These are phyloP conservation scores for Saccharomyces kudriavzevii DNA, from an alignment of 805 yeast species.

Conservation along the genomic window DNA sequence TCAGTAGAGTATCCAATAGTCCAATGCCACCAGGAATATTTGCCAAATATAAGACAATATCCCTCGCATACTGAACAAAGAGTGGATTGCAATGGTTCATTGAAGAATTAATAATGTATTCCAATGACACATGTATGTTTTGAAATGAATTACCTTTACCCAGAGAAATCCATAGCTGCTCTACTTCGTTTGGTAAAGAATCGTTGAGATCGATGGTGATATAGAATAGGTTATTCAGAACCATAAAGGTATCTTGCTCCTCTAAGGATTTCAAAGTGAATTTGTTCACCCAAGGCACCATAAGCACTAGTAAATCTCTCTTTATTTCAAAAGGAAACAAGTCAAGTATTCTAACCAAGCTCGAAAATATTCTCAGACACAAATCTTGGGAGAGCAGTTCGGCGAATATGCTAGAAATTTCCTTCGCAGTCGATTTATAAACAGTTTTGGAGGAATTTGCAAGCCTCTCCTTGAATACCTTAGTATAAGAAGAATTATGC, in stretches of 20 bases:
- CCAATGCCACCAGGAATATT: slow-evolving; percentile 44
- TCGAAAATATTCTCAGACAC: slow-evolving; percentile 60
- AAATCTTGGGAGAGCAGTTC: slow-evolving; percentile 46
- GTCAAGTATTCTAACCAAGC: slow-evolving; percentile 59
- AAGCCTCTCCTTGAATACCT: slow-evolving; percentile 59
- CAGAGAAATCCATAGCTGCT: slow-evolving; percentile 92
- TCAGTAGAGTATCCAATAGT: slow-evolving; percentile 53
- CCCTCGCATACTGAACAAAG: slow-evolving; percentile 73
- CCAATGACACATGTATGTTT: slow-evolving; percentile 67
- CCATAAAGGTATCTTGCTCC: slow-evolving; percentile 53
- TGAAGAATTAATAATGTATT: slow-evolving; percentile 60
- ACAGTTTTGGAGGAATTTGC: slow-evolving; percentile 73
- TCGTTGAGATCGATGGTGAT: slow-evolving; percentile 74
- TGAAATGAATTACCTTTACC: slow-evolving; percentile 60
- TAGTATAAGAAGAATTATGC: slow-evolving; percentile 46
- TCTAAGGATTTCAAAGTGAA: slow-evolving; percentile 52
- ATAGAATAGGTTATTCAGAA: slow-evolving; percentile 70
- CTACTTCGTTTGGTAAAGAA: slow-evolving; percentile 75
- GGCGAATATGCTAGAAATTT: slow-evolving; percentile 69
- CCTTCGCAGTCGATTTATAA: slow-evolving; percentile 77
- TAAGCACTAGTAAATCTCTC: slow-evolving; percentile 69
- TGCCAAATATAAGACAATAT: slow-evolving; percentile 67
- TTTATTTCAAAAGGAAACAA: slow-evolving; percentile 50
- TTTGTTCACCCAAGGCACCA: slow-evolving; percentile 89
- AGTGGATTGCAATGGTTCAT: slow-evolving; percentile 60